These are phyloP conservation scores for Umbellularia californica DNA, from an alignment of 164 flowering plant species.

Conservation along the genomic window DNA sequence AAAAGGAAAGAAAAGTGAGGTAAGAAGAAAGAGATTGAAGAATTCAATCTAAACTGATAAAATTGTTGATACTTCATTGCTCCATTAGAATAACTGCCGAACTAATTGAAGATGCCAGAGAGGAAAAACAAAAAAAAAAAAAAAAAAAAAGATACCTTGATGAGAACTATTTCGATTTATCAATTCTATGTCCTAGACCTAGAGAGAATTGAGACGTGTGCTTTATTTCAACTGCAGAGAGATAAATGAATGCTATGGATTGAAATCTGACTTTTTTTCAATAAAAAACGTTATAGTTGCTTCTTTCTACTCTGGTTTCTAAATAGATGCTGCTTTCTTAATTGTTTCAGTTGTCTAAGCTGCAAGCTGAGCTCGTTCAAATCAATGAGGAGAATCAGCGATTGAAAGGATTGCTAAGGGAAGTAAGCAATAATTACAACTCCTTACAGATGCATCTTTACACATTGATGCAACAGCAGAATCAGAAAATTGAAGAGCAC, in stretches of 20 bases:
- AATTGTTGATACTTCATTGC: not conserved
- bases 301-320: not conserved
- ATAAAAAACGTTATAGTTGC: not conserved
- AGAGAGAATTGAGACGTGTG: not conserved
- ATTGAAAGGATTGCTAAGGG: slow-evolving; percentile 55
- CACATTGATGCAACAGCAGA: slow-evolving; percentile 49
- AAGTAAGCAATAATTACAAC: slow-evolving; percentile 54
- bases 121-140: no score
- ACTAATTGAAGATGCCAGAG: not conserved
- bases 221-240: no score
- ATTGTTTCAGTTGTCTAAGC: slow-evolving; percentile 40
- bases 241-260: not conserved
- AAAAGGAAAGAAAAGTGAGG: slow-evolving; percentile 58
- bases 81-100: not conserved
- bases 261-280: not conserved
- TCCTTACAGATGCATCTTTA: slow-evolving; percentile 62
- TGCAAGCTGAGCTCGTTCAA: slow-evolving; percentile 56
- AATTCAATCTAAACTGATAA: no score
- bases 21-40: slow-evolving; percentile 15
- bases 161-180: not conserved
- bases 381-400: slow-evolving; percentile 67
- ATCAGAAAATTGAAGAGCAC: slow-evolving; percentile 18
- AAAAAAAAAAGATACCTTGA: no score
- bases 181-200: not conserved
- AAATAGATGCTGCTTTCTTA: not conserved